phyloP scores from a whole-genome alignment of 208 protist genomes.

The Trichomonas gallinae region DNA sequence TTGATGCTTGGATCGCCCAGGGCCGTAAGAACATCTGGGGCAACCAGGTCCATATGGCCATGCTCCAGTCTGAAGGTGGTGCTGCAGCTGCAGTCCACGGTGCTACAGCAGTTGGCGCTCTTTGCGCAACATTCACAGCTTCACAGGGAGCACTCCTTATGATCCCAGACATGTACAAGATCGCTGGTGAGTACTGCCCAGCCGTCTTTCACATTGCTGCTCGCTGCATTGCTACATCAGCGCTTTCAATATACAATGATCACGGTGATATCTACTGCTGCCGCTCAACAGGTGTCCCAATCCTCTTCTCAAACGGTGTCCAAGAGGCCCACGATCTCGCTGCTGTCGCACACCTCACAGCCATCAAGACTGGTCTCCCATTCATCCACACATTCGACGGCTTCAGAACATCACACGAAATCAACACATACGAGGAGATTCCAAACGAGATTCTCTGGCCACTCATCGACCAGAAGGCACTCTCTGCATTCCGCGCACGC shows the following conservation, averaged over 20 bases:
- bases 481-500: constrained; percentile 25
- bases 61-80: constrained; percentile 28
- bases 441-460: constrained; percentile 27
- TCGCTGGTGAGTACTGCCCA: constrained; percentile 33
- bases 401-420: constrained; percentile 41
- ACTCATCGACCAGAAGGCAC: constrained; percentile 27
- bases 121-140: constrained; percentile 49
- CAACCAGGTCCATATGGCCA: not conserved
- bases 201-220: too few species aligned
- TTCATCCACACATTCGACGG: constrained; percentile 46
- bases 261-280: constrained; percentile 52
- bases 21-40: not conserved
- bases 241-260: too few species aligned
- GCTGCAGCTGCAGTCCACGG: constrained; percentile 37
- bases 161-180: not conserved
- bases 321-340: constrained; percentile 53
- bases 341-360: constrained; percentile 49
- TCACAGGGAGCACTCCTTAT: too few species aligned
- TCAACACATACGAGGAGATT: constrained; percentile 8
- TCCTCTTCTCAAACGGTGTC: constrained; percentile 44
- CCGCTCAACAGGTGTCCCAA: constrained; percentile 43
- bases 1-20: too few species aligned
- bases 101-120: constrained; percentile 32
- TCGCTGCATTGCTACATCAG: too few species aligned
- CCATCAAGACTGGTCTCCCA: too few species aligned